Evolutionary conservation across 2,329 filamentous ascomycete species (phyloP).

Genomic region (Penicillium capsulatum): DNA sequence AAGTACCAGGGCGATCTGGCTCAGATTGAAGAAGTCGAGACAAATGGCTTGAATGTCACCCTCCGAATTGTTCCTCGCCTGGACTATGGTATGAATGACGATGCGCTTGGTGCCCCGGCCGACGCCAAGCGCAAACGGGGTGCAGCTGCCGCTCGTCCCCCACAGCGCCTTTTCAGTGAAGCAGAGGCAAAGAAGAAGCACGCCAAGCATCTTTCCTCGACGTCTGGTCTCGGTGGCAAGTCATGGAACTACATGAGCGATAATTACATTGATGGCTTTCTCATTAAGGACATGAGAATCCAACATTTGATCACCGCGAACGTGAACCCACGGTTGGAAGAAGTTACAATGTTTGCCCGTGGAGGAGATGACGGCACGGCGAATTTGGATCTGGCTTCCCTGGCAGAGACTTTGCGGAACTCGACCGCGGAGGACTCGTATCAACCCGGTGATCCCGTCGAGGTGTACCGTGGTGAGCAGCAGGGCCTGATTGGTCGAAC

Average conservation of each 20-base stretch:
- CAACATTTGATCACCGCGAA: conserved; percentile 80
- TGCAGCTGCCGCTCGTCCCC: conserved; percentile 63
- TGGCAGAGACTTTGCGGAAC: conserved; percentile 85
- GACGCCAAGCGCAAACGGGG: conserved; percentile 77
- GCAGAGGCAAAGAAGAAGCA: conserved; percentile 86
- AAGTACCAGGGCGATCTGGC: conserved; percentile 87
- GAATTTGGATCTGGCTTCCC: conserved; percentile 83
- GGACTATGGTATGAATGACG: conserved; percentile 86
- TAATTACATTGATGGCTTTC: conserved; percentile 86
- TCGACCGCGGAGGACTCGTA: conserved; percentile 78
- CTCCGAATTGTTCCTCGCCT: conserved; percentile 85
- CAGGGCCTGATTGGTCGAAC: conserved; percentile 84
- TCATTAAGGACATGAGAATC: conserved; percentile 90
- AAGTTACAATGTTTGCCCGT: conserved; percentile 89
- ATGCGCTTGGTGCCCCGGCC: conserved; percentile 50
- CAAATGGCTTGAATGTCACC: conserved; percentile 83
- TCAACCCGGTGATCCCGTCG: conserved; percentile 89
- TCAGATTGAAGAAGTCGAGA: conserved; percentile 86
- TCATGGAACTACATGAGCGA: conserved; percentile 83
- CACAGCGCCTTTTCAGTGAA: conserved; percentile 88
- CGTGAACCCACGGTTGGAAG: conserved; percentile 88
- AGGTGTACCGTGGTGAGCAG: conserved; percentile 94
- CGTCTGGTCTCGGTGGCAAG: conserved; percentile 56
- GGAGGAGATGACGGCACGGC: conserved; percentile 88
- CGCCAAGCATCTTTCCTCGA: conserved; percentile 56